Conservation (phyloP, 2,329 filamentous ascomycete species). For the Ophiostoma pallidulum region DNA sequence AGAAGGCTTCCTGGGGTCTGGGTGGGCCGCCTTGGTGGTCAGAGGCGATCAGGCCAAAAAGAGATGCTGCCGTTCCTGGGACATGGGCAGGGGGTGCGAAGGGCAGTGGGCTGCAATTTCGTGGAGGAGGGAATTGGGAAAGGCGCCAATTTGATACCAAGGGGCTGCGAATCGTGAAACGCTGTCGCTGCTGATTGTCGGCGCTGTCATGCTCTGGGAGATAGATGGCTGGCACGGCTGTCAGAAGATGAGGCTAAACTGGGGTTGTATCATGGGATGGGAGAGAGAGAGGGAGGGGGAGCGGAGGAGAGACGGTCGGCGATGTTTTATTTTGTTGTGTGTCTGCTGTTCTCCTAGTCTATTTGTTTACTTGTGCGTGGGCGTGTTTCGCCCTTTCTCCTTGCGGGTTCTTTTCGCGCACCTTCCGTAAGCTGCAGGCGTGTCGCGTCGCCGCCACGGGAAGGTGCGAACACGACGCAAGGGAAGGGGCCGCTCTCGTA, state of each 20-base stretch:
- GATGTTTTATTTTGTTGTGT: conserved; percentile 2
- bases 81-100: not conserved
- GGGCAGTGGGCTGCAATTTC: conserved; percentile 23
- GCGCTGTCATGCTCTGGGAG: conserved; percentile 9
- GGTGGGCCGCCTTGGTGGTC: not conserved
- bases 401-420: conserved; percentile 6
- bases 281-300: not conserved
- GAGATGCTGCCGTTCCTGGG: not conserved
- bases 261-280: not conserved
- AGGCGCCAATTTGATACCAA: conserved; percentile 10
- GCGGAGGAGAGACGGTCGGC: not conserved
- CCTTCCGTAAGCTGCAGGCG: conserved; percentile 5
- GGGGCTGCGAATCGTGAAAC: conserved; percentile 10
- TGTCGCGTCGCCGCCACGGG: conserved; percentile 5
- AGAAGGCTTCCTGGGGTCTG: not conserved
- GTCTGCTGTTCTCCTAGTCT: conserved; percentile 3
- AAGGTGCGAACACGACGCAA: conserved; percentile 5
- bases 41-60: not conserved
- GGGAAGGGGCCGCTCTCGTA: no score
- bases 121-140: conserved; percentile 19
- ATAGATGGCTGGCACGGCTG: not conserved
- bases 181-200: conserved; percentile 9
- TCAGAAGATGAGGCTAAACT: conserved; percentile 4
- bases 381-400: conserved; percentile 5
- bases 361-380: conserved; percentile 9